These are phyloP conservation scores for Diaporthe citriasiana DNA, from an alignment of 2,329 filamentous ascomycete genomes.

Conservation along the genomic window DNA sequence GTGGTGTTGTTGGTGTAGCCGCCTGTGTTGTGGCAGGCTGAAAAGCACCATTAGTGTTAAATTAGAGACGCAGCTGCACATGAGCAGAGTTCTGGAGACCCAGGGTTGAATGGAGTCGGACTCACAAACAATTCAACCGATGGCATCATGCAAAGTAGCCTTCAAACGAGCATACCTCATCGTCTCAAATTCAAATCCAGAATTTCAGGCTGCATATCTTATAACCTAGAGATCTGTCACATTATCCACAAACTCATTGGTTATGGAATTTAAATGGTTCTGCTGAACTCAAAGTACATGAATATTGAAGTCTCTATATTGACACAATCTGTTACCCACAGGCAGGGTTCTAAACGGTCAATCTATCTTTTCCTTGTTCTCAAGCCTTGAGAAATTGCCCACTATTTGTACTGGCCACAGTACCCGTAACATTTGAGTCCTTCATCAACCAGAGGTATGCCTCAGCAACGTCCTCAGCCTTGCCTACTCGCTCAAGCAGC, in stretches of 20 bases:
- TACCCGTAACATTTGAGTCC: constrained; percentile 48
- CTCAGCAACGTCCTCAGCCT: constrained; percentile 48
- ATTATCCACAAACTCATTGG: neutral
- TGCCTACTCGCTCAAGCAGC: constrained; percentile 43
- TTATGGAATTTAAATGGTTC: too few species aligned
- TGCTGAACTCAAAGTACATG: neutral
- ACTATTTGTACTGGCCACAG: constrained; percentile 44
- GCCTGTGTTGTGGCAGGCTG: neutral
- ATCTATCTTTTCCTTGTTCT: neutral
- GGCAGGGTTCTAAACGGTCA: neutral
- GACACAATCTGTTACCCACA: neutral
- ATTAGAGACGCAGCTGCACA: neutral
- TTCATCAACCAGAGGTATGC: constrained; percentile 50
- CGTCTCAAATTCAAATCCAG: too few species aligned
- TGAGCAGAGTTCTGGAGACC: neutral
- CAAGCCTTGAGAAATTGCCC: constrained; percentile 42
- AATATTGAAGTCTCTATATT: neutral
- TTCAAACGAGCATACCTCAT: neutral
- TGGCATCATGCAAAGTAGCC: neutral
- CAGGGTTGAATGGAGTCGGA: neutral
- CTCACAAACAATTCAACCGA: neutral
- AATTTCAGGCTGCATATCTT: neutral
- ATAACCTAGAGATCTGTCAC: neutral
- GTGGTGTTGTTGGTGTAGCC: too few species aligned
- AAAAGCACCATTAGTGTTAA: neutral